These are phyloP conservation scores for Lichina pygmaea DNA, from an alignment of 495 filamentous ascomycete species.

Conservation along the genomic window DNA sequence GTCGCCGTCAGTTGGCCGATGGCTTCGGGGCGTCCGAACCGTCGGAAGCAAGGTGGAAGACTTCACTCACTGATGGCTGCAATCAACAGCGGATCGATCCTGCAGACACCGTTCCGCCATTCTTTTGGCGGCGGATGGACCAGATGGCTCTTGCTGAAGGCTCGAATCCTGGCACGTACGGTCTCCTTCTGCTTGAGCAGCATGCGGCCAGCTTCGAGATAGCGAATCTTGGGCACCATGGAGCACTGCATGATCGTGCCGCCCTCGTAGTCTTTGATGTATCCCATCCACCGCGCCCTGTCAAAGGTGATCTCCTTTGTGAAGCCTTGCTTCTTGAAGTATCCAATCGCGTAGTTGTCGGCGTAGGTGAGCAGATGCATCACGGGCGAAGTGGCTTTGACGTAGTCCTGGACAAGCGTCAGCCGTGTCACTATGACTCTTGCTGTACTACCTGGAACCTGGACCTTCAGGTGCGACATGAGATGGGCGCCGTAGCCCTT, in stretches of 20 bases:
- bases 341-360: constrained; percentile 96
- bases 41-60: background rate
- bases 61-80: constrained; percentile 31
- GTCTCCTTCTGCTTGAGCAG: constrained; percentile 89
- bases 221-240: constrained; percentile 86
- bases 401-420: constrained; percentile 37
- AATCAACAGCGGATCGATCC: constrained; percentile 60
- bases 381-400: constrained; percentile 84
- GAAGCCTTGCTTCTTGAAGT: constrained; percentile 98
- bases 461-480: constrained; percentile 78
- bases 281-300: constrained; percentile 87
- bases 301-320: constrained; percentile 94
- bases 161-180: constrained; percentile 80
- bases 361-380: constrained; percentile 98
- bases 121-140: constrained; percentile 63
- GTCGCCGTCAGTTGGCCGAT: background rate
- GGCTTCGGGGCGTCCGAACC: background rate
- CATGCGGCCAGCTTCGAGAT: constrained; percentile 85
- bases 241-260: constrained; percentile 98
- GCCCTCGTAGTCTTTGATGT: constrained; percentile 98
- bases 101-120: constrained; percentile 44
- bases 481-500: constrained; percentile 95
- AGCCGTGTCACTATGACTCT: background rate
- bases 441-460: background rate
- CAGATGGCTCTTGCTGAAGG: constrained; percentile 68